A percentile compares a stretch with the other conserved stretches of the same genome.
phyloP scores from a whole-genome alignment of 768 basidiomycete genomes.

The Leccinum imitatum region DNA sequence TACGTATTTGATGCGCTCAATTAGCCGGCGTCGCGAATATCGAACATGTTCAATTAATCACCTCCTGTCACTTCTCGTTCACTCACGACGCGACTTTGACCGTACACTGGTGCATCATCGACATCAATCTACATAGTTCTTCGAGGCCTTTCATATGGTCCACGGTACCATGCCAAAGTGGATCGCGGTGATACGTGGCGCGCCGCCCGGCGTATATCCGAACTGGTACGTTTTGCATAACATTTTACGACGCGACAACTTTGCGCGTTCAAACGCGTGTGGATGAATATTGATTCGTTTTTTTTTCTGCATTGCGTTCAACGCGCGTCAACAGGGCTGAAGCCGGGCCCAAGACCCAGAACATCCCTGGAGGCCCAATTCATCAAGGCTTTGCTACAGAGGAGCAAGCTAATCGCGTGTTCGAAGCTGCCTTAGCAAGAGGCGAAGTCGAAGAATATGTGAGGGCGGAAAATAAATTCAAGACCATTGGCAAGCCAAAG shows the following conservation, averaged over 20 bases:
- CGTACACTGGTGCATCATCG: neutral
- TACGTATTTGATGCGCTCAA: constrained; percentile 15
- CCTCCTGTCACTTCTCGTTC: constrained; percentile 22
- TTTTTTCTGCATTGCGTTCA: constrained; percentile 7
- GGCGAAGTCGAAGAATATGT: constrained; percentile 29
- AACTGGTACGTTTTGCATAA: constrained; percentile 20
- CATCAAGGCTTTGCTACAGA: constrained; percentile 44
- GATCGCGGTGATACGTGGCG: constrained; percentile 31
- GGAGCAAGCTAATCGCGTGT: constrained; percentile 40
- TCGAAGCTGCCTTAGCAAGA: constrained; percentile 28
- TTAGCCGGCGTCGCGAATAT: constrained; percentile 13
- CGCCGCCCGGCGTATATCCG: constrained; percentile 30
- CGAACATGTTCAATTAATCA: constrained; percentile 21
- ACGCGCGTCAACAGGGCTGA: constrained; percentile 41
- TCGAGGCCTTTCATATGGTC: constrained; percentile 8
- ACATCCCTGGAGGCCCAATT: constrained; percentile 42
- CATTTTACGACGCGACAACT: constrained; percentile 6
- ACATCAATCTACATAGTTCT: neutral
- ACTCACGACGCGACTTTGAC: constrained; percentile 2
- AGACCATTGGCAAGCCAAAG: constrained; percentile 1
- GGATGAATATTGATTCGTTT: constrained; percentile 29
- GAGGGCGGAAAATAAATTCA: neutral
- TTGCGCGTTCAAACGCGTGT: constrained; percentile 6
- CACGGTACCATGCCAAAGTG: constrained; percentile 19
- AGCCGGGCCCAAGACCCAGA: constrained; percentile 41